Base-by-base conservation (phyloP, 2,329 filamentous ascomycete genomes). In the Rhynchosporium graminicola region DNA sequence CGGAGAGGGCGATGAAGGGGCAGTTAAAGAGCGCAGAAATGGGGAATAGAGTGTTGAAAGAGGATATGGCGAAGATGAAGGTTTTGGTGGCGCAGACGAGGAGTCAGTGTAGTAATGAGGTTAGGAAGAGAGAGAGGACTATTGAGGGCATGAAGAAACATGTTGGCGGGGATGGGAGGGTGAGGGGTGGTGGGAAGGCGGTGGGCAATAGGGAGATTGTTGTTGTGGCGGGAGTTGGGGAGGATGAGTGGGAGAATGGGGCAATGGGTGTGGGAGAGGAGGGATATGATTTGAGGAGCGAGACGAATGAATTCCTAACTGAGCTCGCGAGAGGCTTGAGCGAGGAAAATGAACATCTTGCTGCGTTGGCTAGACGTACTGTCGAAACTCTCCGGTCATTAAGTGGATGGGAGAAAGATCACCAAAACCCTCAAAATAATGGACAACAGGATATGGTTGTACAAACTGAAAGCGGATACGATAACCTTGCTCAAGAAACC, bases 261-360 rank as follows among this genome's bases (percentile, higher is more conserved):
- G 67, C 56, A 46, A 68, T 47, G 56, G 69, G 82, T 76, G 67
- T 50, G 56, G 70, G 82, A 76, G 73, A 84, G 78, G 74, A 84
- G 77, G 64, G 82, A 76, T 84, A 94, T 75, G 90, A 86, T 69
- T 78, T 98, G 64, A 87, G 88, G 70, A 86, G 88, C 74, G 95
- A 98, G 77, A 96, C 94, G 4, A 97, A 94, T 54, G 88, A 92
- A 56, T 97, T 97, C 73, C 79, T 99, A 62, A 95, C 93, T 0
- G 87, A 90, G 71, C 79, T 97, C 63, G 93, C 91, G 36, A 89
- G 90, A 73, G 87, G 86, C 45, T 78, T 98, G 62, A 95, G 92
- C 72, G 91, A 96, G 68, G 95, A 99, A 75, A 99, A 99, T 71
- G 93, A 97, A 72, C 83, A 85, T 4, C 77, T 98, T 12, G 85